These are phyloP conservation scores for Trichophyton equinum DNA, from an alignment of 2,329 filamentous ascomycete genomes.

Conservation along the genomic window DNA sequence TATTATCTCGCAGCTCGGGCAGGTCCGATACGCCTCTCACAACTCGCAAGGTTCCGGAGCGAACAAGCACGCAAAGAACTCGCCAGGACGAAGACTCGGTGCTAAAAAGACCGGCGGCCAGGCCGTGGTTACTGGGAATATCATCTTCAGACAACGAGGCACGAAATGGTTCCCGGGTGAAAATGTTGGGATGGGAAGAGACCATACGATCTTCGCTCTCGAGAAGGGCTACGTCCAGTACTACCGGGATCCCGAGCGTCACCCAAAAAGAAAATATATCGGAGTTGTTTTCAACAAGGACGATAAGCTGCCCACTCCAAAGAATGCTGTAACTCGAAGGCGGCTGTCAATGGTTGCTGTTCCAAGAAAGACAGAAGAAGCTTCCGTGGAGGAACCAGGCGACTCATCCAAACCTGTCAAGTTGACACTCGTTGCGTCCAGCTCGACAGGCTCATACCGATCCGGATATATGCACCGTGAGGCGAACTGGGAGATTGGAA, in stretches of 20 bases:
- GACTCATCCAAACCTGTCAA: constrained; percentile 8
- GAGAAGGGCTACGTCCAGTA: constrained; percentile 88
- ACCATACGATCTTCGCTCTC: constrained; percentile 88
- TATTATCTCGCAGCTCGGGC: constrained; percentile 29
- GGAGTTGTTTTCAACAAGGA: constrained; percentile 77
- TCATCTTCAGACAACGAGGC: constrained; percentile 93
- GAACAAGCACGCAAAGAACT: constrained; percentile 54
- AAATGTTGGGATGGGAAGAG: constrained; percentile 86
- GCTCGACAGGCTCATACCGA: constrained; percentile 30
- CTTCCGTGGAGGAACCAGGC: constrained; percentile 10
- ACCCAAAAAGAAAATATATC: constrained; percentile 87
- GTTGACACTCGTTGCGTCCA: constrained; percentile 10
- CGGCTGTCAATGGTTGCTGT: constrained; percentile 60
- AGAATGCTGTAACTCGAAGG: constrained; percentile 60
- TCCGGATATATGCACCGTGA: constrained; percentile 53
- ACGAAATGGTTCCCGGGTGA: constrained; percentile 92
- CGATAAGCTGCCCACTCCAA: constrained; percentile 65
- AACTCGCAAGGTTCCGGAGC: constrained; percentile 49
- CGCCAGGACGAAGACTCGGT: constrained; percentile 74
- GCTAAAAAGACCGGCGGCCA: constrained; percentile 89
- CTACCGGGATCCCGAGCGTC: constrained; percentile 73
- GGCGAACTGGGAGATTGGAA: constrained; percentile 56
- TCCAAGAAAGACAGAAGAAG: constrained; percentile 18
- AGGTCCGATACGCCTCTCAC: constrained; percentile 51
- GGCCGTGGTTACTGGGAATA: constrained; percentile 90